phyloP scores from a whole-genome alignment of 2,329 filamentous ascomycete genomes.

The Hymenoscyphus fraxineus region DNA sequence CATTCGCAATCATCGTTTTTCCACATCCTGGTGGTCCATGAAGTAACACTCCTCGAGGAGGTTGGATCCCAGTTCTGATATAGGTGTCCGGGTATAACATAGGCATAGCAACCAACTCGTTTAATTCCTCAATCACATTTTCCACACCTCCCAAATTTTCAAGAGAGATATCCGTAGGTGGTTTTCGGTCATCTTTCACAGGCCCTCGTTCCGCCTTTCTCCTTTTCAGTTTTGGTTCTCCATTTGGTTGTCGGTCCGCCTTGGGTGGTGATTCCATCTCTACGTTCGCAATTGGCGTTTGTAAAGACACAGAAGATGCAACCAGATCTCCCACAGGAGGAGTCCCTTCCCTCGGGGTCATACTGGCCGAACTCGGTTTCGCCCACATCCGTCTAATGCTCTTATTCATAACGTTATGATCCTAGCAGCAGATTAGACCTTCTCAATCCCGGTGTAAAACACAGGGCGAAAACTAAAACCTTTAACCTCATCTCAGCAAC shows the following conservation, averaged over 20 bases:
- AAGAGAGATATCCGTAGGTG: conserved; percentile 64
- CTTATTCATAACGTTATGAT: conserved; percentile 62
- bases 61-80: conserved; percentile 60
- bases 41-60: conserved; percentile 70
- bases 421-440: conserved; percentile 33
- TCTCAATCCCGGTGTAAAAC: neutral
- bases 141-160: conserved; percentile 75
- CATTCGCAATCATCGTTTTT: conserved; percentile 80
- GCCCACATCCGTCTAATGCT: conserved; percentile 59
- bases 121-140: conserved; percentile 64
- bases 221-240: conserved; percentile 64
- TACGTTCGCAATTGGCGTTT: conserved; percentile 23
- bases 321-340: conserved; percentile 18
- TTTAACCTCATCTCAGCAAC: conserved; percentile 27
- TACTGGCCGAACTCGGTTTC: conserved; percentile 32
- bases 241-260: conserved; percentile 55
- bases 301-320: conserved; percentile 25
- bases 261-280: conserved; percentile 29
- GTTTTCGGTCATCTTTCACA: conserved; percentile 54
- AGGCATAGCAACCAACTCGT: conserved; percentile 69
- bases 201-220: conserved; percentile 50
- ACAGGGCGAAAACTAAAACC: conserved; percentile 15
- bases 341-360: conserved; percentile 24
- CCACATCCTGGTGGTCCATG: conserved; percentile 83
- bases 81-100: conserved; percentile 67